Base-by-base conservation (phyloP, 2,329 filamentous ascomycete genomes). In the Fusarium multiceps region DNA sequence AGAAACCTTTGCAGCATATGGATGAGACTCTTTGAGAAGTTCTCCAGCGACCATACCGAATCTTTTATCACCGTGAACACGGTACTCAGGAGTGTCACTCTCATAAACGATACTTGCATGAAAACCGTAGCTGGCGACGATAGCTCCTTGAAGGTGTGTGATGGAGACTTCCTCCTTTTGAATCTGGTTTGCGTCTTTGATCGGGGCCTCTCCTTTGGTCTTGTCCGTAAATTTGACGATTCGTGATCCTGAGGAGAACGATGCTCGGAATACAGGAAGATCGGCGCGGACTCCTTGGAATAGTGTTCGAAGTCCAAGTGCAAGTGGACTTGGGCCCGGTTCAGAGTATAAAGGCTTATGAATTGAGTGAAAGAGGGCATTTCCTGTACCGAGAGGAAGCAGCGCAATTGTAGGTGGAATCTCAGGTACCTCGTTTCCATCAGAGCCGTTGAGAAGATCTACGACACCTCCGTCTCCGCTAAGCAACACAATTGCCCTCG, bases 31-130 rank as follows among this genome's bases (percentile, higher is more conserved):
- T 61, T 80, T 79, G n/a, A 97, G 81, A 10, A 95, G 86, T 73
- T 93, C 90, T 55, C 89, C 86, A 0, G 93, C 94, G 0, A 93
- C 94, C 88, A 97, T 93, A 59, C 90, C 87, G 80, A 98, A 98
- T 21, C 95, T 87, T 76, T 91, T 88, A 32, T 85, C 84, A 14
- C 95, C 95, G 75, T 92, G 90, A 71, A 88, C 87, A 66, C 95
- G 90, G 79, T 95, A 95, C 69, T 89, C 91, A 0, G 88, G 83
- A 0, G 94, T 97, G 79, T 98, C 95, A 79, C 92, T 96, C 81
- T 98, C 94, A 73, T 93, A 94, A 23, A 98, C 93, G 6, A 98
- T 86, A 43, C 91, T 90, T 30, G 94, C 93, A 76, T 98, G 95
- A 75, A 98, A 89, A 21, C 92, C 95, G 87, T 97, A 97, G 78